phyloP scores from a whole-genome alignment of 164 flowering plant species.

The Macadamia integrifolia region DNA sequence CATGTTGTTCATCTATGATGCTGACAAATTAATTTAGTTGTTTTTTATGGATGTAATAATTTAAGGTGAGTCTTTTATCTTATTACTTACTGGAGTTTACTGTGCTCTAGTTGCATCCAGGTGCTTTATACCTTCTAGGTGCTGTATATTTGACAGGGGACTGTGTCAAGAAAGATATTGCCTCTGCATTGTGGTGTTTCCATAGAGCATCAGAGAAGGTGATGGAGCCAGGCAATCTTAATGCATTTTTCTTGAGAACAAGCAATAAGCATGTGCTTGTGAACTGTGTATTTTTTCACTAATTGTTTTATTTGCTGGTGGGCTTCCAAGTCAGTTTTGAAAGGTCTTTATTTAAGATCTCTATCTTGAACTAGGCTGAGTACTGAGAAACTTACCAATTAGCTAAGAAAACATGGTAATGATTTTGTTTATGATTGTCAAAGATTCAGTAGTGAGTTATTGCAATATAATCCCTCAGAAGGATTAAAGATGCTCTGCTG shows the following conservation, averaged over 20 bases:
- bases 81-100: constrained; percentile 20
- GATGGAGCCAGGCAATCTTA: background rate
- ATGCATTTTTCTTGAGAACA: background rate
- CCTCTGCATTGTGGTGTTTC: constrained; percentile 91
- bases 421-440: no score
- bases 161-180: constrained; percentile 74
- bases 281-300: no score
- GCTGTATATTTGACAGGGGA: constrained; percentile 87
- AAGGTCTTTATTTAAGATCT: no score
- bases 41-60: background rate
- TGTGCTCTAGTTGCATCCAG: constrained; percentile 79
- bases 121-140: constrained; percentile 87
- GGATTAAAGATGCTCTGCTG: no score
- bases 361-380: no score
- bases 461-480: no score
- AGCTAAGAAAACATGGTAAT: no score
- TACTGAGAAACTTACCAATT: no score
- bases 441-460: no score
- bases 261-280: background rate
- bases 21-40: background rate
- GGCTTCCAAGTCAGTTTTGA: no score
- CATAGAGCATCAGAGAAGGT: constrained; percentile 95
- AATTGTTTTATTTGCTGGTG: no score
- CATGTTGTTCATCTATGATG: background rate
- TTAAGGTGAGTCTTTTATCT: background rate